A percentile compares a stretch with the other conserved stretches of the same genome.
phyloP scores from a whole-genome alignment of 2,329 filamentous ascomycete genomes.

The Didymella exigua region DNA sequence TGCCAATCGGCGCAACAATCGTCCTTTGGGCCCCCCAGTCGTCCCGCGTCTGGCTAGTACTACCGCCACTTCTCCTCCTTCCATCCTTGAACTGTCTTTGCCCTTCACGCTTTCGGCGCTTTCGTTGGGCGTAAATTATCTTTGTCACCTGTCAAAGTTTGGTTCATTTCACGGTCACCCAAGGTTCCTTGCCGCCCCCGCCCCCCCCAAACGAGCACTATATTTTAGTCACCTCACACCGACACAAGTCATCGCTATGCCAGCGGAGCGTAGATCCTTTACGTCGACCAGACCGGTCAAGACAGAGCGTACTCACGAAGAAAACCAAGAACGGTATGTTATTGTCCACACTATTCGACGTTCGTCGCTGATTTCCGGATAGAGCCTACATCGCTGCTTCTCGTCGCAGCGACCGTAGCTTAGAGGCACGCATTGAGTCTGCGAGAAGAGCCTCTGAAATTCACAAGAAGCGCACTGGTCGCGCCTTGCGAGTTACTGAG shows the following conservation, averaged over 20 bases:
- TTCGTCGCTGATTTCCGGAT: constrained; percentile 21
- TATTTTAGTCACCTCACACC: neutral
- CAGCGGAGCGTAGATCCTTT: constrained; percentile 47
- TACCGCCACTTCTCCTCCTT: constrained; percentile 36
- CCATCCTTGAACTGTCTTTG: neutral
- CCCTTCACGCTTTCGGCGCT: neutral
- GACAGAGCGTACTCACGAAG: constrained; percentile 77
- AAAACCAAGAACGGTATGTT: constrained; percentile 74
- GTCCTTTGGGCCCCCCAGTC: constrained; percentile 29
- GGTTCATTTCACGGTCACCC: too few relatives aligned
- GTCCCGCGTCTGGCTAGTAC: constrained; percentile 24
- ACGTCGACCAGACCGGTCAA: constrained; percentile 54
- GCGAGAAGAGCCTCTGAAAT: constrained; percentile 88
- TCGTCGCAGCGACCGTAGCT: constrained; percentile 79
- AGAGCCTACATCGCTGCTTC: constrained; percentile 94
- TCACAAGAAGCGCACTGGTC: constrained; percentile 85
- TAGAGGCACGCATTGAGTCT: constrained; percentile 87
- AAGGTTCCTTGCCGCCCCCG: neutral
- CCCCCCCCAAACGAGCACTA: too few relatives aligned
- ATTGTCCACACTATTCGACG: neutral
- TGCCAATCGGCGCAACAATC: constrained; percentile 34
- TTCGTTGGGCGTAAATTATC: neutral
- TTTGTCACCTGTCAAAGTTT: too few relatives aligned
- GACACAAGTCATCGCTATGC: constrained; percentile 38
- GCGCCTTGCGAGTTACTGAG: constrained; percentile 79